These are phyloP conservation scores for Magnolia kwangsiensis DNA, from an alignment of 164 flowering plant genomes.

Conservation along the genomic window DNA sequence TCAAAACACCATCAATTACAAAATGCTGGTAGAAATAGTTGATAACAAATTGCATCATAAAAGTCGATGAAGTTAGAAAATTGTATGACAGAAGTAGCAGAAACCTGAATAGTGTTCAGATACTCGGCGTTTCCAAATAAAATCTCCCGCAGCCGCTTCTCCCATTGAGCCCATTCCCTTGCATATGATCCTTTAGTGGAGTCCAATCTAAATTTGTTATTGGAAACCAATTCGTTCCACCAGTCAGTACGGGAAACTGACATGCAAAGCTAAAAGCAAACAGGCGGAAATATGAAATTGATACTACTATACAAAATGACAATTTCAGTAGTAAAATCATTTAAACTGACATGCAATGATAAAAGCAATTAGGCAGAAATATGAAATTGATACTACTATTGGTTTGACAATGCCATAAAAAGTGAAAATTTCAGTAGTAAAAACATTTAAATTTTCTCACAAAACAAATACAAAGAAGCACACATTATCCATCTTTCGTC, in stretches of 20 bases:
- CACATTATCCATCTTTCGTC: no score
- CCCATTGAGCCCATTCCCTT: conserved; percentile 86
- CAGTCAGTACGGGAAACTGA: not conserved
- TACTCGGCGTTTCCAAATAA: conserved; percentile 56
- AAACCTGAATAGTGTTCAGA: conserved; percentile 79
- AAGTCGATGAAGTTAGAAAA: not conserved
- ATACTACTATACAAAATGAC: not conserved
- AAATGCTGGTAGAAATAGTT: not conserved
- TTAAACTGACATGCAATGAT: not conserved
- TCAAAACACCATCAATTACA: not conserved
- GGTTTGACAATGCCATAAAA: not conserved
- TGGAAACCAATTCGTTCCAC: not conserved
- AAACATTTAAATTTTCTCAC: no score
- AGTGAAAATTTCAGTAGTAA: no score
- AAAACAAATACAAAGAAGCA: no score
- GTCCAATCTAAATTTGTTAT: conserved; percentile 47
- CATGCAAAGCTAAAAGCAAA: not conserved
- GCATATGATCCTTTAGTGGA: conserved; percentile 83
- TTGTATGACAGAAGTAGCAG: not conserved
- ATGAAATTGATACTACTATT: no score
- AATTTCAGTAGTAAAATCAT: no score
- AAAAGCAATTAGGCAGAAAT: not conserved
- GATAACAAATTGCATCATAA: not conserved
- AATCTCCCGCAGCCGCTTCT: conserved; percentile 58
- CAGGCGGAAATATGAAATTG: not conserved